These are phyloP conservation scores for Camptophora hylomeconis DNA, from an alignment of 2,329 filamentous ascomycete species.

Conservation along the genomic window DNA sequence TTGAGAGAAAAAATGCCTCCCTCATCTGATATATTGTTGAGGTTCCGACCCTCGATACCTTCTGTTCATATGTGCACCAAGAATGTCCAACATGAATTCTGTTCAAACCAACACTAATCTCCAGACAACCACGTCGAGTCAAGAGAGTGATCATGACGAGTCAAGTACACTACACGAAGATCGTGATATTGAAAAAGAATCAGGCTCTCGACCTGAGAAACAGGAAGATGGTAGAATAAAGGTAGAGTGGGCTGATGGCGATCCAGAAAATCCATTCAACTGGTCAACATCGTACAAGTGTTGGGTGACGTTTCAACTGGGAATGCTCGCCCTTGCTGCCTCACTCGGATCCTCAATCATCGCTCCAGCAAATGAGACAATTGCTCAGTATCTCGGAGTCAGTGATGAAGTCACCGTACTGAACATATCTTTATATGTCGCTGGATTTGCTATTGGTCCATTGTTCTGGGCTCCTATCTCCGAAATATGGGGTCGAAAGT, in stretches of 20 bases:
- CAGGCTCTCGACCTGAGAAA: constrained; percentile 1
- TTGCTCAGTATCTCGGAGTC: constrained; percentile 31
- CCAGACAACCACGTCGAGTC: too few relatives aligned
- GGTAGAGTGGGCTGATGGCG: constrained; percentile 14
- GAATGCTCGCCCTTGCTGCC: constrained; percentile 37
- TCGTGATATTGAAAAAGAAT: neutral
- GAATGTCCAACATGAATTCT: too few relatives aligned
- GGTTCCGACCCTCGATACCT: too few relatives aligned
- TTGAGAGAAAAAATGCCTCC: too few relatives aligned
- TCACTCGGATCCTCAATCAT: constrained; percentile 40
- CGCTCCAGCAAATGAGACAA: constrained; percentile 30
- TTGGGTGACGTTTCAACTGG: constrained; percentile 36
- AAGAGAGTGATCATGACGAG: too few relatives aligned
- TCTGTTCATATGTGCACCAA: too few relatives aligned
- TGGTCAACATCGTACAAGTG: constrained; percentile 32
- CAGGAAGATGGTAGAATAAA: constrained; percentile 4
- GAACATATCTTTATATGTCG: constrained; percentile 34
- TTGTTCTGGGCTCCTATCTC: constrained; percentile 30
- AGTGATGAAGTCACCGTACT: constrained; percentile 33
- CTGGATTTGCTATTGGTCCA: constrained; percentile 29
- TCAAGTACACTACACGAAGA: too few relatives aligned
- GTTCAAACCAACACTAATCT: too few relatives aligned
- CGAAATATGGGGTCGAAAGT: constrained; percentile 34
- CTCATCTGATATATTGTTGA: too few relatives aligned
- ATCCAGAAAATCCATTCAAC: constrained; percentile 35